Conservation (phyloP, 805 yeast species). For the Saccharomyces paradoxus region DNA sequence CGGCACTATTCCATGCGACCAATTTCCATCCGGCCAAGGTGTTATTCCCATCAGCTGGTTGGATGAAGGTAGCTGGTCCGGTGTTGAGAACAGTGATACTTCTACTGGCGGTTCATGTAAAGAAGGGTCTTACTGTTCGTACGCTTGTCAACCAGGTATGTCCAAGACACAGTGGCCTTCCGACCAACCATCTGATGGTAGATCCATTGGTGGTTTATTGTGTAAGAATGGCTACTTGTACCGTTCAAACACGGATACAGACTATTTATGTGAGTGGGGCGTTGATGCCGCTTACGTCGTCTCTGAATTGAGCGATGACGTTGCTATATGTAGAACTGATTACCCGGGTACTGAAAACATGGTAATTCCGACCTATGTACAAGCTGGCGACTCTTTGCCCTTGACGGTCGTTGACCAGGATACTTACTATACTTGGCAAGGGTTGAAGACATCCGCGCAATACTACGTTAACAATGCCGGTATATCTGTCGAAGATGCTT, state of each 20-base stretch:
- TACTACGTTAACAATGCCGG: constrained; percentile 97
- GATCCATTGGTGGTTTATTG: constrained; percentile 86
- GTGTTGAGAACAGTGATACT: constrained; percentile 35
- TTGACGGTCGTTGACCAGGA: constrained; percentile 76
- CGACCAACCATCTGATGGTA: constrained; percentile 80
- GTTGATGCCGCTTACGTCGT: constrained; percentile 59
- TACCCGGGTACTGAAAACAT: constrained; percentile 99
- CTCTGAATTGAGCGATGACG: constrained; percentile 53
- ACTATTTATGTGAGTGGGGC: constrained; percentile 89
- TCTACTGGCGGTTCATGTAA: constrained; percentile 62
- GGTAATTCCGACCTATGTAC: constrained; percentile 85
- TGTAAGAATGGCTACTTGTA: constrained; percentile 81
- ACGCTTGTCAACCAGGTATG: constrained; percentile 98
- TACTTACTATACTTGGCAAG: constrained; percentile 75
- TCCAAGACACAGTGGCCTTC: constrained; percentile 98
- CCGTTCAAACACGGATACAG: constrained; percentile 63
- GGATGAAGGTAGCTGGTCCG: constrained; percentile 44
- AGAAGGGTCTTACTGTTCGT: constrained; percentile 93
- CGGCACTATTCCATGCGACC: constrained; percentile 59
- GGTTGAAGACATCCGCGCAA: constrained; percentile 82
- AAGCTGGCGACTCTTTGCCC: constrained; percentile 57
- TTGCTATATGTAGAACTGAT: constrained; percentile 95
- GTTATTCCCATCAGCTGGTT: constrained; percentile 55
- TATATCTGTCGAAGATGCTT: constrained; percentile 82
- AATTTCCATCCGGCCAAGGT: constrained; percentile 71